A percentile compares a stretch with the other conserved stretches of the same genome.
phyloP scores from a whole-genome alignment of 2,329 filamentous ascomycete genomes.

The Colletotrichum sp. region DNA sequence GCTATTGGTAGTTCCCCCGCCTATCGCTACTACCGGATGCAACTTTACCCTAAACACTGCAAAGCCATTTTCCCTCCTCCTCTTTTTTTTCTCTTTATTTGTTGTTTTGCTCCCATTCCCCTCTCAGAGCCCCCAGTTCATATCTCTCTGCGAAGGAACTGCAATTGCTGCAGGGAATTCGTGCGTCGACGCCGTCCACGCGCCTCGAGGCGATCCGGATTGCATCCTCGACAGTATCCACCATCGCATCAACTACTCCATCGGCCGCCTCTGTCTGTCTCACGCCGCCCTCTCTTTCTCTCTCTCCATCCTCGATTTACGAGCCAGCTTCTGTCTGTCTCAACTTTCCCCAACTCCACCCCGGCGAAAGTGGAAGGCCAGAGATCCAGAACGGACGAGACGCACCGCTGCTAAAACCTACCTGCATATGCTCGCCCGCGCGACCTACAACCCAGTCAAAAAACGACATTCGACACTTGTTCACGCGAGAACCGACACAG shows the following conservation, averaged over 20 bases:
- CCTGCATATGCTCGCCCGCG: slow-evolving; percentile 10
- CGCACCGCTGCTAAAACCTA: slow-evolving; percentile 1
- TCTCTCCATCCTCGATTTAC: background rate
- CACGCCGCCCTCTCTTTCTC: background rate
- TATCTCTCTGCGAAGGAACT: background rate
- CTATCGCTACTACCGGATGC: slow-evolving; percentile 10
- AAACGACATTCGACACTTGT: background rate
- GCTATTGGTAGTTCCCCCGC: background rate
- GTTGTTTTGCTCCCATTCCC: background rate
- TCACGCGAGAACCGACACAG: slow-evolving; percentile 4
- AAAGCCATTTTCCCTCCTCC: background rate
- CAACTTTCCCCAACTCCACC: slow-evolving; percentile 8
- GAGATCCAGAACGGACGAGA: slow-evolving; percentile 8
- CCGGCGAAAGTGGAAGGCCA: background rate
- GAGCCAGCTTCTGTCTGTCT: background rate
- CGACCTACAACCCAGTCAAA: background rate
- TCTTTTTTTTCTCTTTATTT: background rate
- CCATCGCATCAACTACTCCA: background rate
- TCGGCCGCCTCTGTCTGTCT: background rate
- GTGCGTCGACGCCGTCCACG: background rate
- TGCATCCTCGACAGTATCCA: slow-evolving; percentile 6
- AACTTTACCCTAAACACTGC: slow-evolving; percentile 16
- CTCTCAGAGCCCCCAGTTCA: background rate
- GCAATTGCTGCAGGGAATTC: slow-evolving; percentile 1
- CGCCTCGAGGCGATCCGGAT: slow-evolving; percentile 8